Conservation (phyloP, 192 early-diverging fungal genomes). For the Neocallimastix lanati region DNA sequence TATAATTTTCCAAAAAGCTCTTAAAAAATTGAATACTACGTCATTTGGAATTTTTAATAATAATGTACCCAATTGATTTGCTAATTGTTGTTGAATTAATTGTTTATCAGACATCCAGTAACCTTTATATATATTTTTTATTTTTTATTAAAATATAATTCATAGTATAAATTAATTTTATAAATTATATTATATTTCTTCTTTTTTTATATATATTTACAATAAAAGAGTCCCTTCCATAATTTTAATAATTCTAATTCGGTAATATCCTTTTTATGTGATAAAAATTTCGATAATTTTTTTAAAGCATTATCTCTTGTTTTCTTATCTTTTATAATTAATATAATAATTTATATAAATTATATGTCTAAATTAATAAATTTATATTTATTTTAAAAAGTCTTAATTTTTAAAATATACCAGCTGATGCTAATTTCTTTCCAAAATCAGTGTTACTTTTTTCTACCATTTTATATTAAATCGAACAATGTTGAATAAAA, state of each 20-base stretch:
- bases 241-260: slow-evolving; percentile 56
- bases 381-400: no score
- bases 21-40: slow-evolving; percentile 32
- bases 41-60: slow-evolving; percentile 21
- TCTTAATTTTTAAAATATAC: neutral
- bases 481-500: no score
- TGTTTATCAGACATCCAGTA: slow-evolving; percentile 97
- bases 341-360: no score
- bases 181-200: no score
- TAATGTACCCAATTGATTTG: slow-evolving; percentile 51
- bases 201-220: slow-evolving; percentile 30
- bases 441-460: neutral
- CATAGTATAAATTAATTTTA: no score
- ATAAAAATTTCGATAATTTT: slow-evolving; percentile 32
- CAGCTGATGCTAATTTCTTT: neutral
- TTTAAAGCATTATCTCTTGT: slow-evolving; percentile 53
- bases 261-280: slow-evolving; percentile 22
- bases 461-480: neutral
- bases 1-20: slow-evolving; percentile 47
- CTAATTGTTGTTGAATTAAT: slow-evolving; percentile 71
- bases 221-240: slow-evolving; percentile 88
- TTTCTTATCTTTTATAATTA: slow-evolving; percentile 51
- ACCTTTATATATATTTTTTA: slow-evolving; percentile 22
- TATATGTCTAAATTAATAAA: no score
- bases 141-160: no score